These are phyloP conservation scores for Acanthamoeba castellanii DNA, from an alignment of 208 protist species.

Conservation along the genomic window DNA sequence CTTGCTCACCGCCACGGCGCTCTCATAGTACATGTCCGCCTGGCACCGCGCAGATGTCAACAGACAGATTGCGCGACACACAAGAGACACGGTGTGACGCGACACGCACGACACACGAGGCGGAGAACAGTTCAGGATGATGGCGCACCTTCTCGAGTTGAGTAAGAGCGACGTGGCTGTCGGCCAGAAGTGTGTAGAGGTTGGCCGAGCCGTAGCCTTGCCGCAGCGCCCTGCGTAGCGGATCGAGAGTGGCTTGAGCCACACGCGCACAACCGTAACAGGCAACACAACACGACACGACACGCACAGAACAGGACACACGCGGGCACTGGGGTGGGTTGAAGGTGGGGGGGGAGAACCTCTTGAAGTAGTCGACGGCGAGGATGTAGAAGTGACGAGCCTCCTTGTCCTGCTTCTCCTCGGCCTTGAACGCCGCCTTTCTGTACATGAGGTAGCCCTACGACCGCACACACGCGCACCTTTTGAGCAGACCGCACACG, in stretches of 20 bases:
- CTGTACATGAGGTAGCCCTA: slow-evolving; percentile 22
- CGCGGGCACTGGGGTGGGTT: too few relatives aligned
- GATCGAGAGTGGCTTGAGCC: not conserved
- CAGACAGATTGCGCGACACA: not conserved
- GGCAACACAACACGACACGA: too few relatives aligned
- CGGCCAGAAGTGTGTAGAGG: not conserved
- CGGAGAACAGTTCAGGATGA: not conserved
- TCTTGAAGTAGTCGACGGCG: slow-evolving; percentile 1
- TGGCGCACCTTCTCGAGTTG: not conserved
- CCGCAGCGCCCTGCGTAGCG: not conserved
- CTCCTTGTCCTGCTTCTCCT: slow-evolving; percentile 41
- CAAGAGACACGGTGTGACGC: not conserved
- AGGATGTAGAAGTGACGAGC: slow-evolving; percentile 26
- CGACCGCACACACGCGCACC: not conserved
- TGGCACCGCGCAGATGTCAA: not conserved
- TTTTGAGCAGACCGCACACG: not conserved
- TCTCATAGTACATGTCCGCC: not conserved
- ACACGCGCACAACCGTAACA: not conserved
- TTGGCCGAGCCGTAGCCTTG: not conserved
- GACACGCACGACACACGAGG: not conserved
- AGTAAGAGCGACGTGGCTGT: not conserved
- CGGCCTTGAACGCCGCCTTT: slow-evolving; percentile 30
- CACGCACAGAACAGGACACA: too few relatives aligned
- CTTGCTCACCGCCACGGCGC: not conserved
- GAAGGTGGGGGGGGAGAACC: not conserved